These are phyloP conservation scores for Calvatia gigantea DNA, from an alignment of 768 basidiomycete genomes.

Conservation along the genomic window DNA sequence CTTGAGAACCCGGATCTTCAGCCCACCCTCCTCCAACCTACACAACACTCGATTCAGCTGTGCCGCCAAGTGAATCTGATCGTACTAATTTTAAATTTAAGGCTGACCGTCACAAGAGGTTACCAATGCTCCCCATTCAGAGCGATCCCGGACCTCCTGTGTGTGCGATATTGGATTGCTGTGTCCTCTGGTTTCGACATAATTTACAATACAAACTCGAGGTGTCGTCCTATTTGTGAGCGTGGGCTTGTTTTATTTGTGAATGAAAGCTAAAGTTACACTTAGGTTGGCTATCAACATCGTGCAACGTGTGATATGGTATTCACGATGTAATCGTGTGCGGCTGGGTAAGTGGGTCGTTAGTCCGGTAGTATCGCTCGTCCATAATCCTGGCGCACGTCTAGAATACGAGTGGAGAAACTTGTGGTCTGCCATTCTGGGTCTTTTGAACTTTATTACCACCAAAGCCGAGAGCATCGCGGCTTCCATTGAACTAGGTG, in stretches of 20 bases:
- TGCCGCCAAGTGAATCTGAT: slow-evolving; percentile 55
- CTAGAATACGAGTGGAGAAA: slow-evolving; percentile 67
- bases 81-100: background rate
- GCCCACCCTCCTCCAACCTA: slow-evolving; percentile 40
- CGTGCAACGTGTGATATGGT: slow-evolving; percentile 55
- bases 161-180: slow-evolving; percentile 64
- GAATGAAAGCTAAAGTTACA: background rate
- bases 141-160: slow-evolving; percentile 32
- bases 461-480: slow-evolving; percentile 51
- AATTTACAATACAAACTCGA: slow-evolving; percentile 64
- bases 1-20: slow-evolving; percentile 48
- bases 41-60: slow-evolving; percentile 40
- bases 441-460: slow-evolving; percentile 51
- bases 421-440: slow-evolving; percentile 56
- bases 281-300: slow-evolving; percentile 52
- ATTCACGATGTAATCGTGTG: slow-evolving; percentile 46
- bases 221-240: slow-evolving; percentile 54
- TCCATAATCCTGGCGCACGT: background rate
- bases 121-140: slow-evolving; percentile 45
- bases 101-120: slow-evolving; percentile 27
- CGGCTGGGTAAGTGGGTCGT: slow-evolving; percentile 48
- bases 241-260: background rate
- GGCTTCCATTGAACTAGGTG: slow-evolving; percentile 50
- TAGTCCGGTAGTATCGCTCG: background rate
- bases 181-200: slow-evolving; percentile 66